These are phyloP conservation scores for Zea luxurians DNA, from an alignment of 176 grass and related monocot species.

Conservation along the genomic window DNA sequence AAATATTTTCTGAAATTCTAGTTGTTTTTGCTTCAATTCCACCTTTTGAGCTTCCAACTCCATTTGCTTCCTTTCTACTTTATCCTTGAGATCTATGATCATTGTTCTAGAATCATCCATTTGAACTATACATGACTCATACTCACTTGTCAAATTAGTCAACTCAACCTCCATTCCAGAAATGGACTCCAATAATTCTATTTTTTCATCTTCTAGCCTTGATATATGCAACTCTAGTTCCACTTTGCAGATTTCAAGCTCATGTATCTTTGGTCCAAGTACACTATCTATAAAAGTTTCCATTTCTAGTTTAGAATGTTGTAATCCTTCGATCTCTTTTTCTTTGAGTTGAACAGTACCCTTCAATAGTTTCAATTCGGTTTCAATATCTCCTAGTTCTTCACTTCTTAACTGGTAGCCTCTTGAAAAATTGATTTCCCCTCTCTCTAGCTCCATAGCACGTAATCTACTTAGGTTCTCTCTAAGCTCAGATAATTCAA, in stretches of 20 bases:
- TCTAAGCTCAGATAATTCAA: constrained; percentile 59
- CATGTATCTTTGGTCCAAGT: constrained; percentile 56
- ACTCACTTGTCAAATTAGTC: constrained; percentile 55
- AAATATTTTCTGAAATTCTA: constrained; percentile 60
- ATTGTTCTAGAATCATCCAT: constrained; percentile 71
- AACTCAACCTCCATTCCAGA: constrained; percentile 75
- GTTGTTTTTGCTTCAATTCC: constrained; percentile 63
- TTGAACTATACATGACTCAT: constrained; percentile 66
- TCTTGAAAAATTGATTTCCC: constrained; percentile 32
- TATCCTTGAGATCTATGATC: constrained; percentile 69
- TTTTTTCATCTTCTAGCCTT: constrained; percentile 76
- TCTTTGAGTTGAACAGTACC: constrained; percentile 48
- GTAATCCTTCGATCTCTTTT: constrained; percentile 57
- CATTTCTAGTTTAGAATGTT: constrained; percentile 59
- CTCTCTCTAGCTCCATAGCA: constrained; percentile 22
- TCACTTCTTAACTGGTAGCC: constrained; percentile 37
- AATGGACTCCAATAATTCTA: constrained; percentile 71
- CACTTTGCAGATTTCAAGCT: constrained; percentile 66
- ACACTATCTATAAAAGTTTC: constrained; percentile 59
- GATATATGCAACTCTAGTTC: constrained; percentile 70
- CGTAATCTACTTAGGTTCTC: constrained; percentile 35
- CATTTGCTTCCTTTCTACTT: constrained; percentile 56
- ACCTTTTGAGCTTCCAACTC: constrained; percentile 66
- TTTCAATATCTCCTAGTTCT: constrained; percentile 51
- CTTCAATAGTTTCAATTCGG: constrained; percentile 53